These are phyloP conservation scores for Hirsutella rhossiliensis DNA, from an alignment of 2,329 filamentous ascomycete species.

Conservation along the genomic window DNA sequence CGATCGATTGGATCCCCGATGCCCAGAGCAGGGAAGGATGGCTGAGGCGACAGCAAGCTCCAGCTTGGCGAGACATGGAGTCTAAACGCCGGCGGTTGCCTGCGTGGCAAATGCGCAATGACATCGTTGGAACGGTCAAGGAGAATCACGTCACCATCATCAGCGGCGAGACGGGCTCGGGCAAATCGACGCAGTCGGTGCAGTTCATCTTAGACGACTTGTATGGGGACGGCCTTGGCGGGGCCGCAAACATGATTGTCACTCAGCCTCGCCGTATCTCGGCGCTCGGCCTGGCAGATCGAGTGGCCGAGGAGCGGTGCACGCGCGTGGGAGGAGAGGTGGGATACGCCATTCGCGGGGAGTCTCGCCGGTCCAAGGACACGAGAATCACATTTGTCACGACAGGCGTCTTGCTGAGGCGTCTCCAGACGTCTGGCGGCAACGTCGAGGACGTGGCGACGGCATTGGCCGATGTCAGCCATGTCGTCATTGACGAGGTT, in stretches of 20 bases:
- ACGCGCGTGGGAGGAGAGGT: conserved; percentile 73
- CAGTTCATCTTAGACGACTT: conserved; percentile 93
- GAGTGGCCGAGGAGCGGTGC: conserved; percentile 87
- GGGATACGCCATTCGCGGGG: conserved; percentile 83
- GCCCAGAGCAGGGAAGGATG: conserved; percentile 53
- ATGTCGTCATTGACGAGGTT: conserved; percentile 92
- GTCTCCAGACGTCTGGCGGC: conserved; percentile 82
- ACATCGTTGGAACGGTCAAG: conserved; percentile 64
- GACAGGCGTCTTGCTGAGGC: conserved; percentile 80
- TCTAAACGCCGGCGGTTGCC: conserved; percentile 61
- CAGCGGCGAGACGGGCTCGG: conserved; percentile 90
- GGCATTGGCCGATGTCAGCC: conserved; percentile 79
- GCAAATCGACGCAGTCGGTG: conserved; percentile 93
- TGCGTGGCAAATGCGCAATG: conserved; percentile 73
- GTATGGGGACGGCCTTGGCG: conserved; percentile 63
- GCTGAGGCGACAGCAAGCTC: conserved; percentile 51
- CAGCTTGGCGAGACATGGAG: conserved; percentile 65
- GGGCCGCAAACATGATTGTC: conserved; percentile 78
- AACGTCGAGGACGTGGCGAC: conserved; percentile 67
- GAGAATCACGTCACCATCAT: conserved; percentile 87
- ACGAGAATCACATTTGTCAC: conserved; percentile 95
- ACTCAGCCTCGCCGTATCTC: conserved; percentile 94
- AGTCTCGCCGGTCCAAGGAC: conserved; percentile 59
- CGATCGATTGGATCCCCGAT: conserved; percentile 53
- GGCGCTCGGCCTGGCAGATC: conserved; percentile 83